Base-by-base conservation (phyloP, 2,329 filamentous ascomycete genomes). In the Colletotrichum kahawae region DNA sequence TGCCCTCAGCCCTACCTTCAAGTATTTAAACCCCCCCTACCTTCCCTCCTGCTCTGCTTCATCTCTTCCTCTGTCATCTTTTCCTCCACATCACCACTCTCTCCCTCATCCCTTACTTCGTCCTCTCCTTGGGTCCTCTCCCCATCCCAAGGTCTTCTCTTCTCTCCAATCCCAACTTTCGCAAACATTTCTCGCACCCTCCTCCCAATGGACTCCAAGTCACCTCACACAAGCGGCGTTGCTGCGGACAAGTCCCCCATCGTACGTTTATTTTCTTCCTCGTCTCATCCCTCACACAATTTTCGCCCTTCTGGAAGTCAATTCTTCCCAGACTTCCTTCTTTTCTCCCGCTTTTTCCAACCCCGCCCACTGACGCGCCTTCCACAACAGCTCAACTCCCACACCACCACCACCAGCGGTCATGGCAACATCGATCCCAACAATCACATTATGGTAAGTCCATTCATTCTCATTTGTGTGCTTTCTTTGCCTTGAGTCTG, bases 31-130 rank as follows among this genome's bases (percentile, higher is more conserved):
- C 5, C n/a, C n/a, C n/a, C 43, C n/a, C n/a, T 21, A 0, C 43
- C 0, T 21, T 6, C n/a, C 43, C 0, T 21, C 2, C 0, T 7
- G n/a, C n/a, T 24, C 43, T 1, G 0, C 43, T 51, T 51, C 43
- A 51, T 21, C 43, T 51, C 43, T 2, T 24, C 43, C 43, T 21
- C 43, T 2, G 1, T 51, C 3, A 7, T 51, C 0, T n/a, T 51
- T 21, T 51, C 1, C 38, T 48, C 18, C 38, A 48, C 1, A 48
- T 0, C 12, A 21, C 43, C 10, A 21, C 10, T 51, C 1, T 51
- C 1, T 21, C 12, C 43, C n/a, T 51, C n/a, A 13, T 1, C 0
- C 0, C n/a, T 13, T 1, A 13, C 0, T 0, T 51, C 12, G 13
- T 51, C 1, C n/a, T 48, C 2, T 48, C n/a, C n/a, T 21, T 21